A percentile compares a stretch with the other conserved stretches of the same genome.
Conservation (phyloP, 257 asterid species). For the Lycium ferocissimum region DNA sequence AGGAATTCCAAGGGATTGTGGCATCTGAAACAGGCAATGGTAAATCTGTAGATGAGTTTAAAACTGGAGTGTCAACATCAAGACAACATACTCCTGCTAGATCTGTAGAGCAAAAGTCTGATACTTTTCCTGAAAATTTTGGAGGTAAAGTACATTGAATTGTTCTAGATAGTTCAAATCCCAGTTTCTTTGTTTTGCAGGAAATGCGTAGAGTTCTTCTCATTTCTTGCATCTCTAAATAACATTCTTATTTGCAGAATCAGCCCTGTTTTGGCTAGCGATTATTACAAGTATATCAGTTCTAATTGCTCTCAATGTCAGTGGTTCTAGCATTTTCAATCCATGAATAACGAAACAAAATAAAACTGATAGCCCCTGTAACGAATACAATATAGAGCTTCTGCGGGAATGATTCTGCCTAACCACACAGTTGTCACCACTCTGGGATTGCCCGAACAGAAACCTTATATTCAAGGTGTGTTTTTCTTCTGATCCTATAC, state of each 20-base stretch:
- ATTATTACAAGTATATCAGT: slow-evolving; percentile 74
- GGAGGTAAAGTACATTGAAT: slow-evolving; percentile 51
- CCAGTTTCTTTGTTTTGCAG: not conserved
- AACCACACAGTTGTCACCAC: slow-evolving; percentile 22
- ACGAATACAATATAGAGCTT: slow-evolving; percentile 12
- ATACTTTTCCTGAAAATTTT: slow-evolving; percentile 50
- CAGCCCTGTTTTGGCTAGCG: slow-evolving; percentile 77
- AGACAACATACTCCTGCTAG: slow-evolving; percentile 42
- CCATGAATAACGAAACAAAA: slow-evolving; percentile 54
- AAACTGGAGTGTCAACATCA: slow-evolving; percentile 42
- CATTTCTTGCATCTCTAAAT: slow-evolving; percentile 24
- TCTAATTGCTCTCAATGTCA: slow-evolving; percentile 72
- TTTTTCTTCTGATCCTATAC: not conserved
- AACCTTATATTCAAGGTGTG: slow-evolving; percentile 17
- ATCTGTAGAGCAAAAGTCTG: slow-evolving; percentile 49
- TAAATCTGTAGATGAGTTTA: slow-evolving; percentile 48
- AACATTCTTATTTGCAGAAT: slow-evolving; percentile 58
- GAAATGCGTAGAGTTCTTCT: slow-evolving; percentile 13
- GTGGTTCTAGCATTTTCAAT: slow-evolving; percentile 80
- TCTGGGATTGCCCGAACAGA: not conserved
- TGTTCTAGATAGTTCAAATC: not conserved
- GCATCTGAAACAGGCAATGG: slow-evolving; percentile 68
- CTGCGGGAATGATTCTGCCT: slow-evolving; percentile 13
- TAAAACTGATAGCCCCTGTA: slow-evolving; percentile 27
- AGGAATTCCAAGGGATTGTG: slow-evolving; percentile 91